Percentiles rank a stretch among this genome's conserved stretches.
These are phyloP conservation scores for Jaminaea rosea DNA, from an alignment of 1,284 basidiomycete species.

Conservation along the genomic window DNA sequence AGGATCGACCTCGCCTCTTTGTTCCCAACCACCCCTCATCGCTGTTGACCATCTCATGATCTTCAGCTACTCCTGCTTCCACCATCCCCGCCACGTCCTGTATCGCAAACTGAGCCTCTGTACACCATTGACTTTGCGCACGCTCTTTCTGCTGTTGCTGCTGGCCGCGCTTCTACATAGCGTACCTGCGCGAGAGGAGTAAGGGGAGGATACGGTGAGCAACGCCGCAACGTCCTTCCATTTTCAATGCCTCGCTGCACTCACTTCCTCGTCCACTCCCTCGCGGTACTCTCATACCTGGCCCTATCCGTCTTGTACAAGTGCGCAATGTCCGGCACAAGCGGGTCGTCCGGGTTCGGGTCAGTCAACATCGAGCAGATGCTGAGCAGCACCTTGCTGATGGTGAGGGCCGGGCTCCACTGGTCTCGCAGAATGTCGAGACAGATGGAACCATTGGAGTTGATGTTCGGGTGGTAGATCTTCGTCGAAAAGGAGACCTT, in stretches of 20 bases:
- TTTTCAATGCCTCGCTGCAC: too few species aligned
- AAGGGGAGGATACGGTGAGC: neutral
- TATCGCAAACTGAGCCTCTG: too few species aligned
- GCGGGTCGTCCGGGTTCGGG: constrained; percentile 47
- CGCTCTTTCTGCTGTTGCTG: too few species aligned
- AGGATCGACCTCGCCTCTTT: too few species aligned
- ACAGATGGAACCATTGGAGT: constrained; percentile 95
- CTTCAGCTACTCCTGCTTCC: too few species aligned
- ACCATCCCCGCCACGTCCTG: too few species aligned
- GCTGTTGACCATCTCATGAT: too few species aligned
- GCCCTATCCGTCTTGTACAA: constrained; percentile 42
- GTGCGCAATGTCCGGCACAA: constrained; percentile 46
- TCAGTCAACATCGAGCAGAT: constrained; percentile 47
- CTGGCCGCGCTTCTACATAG: too few species aligned
- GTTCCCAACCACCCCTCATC: too few species aligned
- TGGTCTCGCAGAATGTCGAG: constrained; percentile 90
- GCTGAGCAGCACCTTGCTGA: constrained; percentile 66
- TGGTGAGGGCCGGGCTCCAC: constrained; percentile 75
- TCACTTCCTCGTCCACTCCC: constrained; percentile 47
- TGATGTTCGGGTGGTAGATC: constrained; percentile 90
- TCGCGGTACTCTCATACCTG: constrained; percentile 45
- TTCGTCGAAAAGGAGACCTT: constrained; percentile 98
- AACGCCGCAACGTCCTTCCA: neutral
- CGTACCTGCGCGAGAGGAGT: too few species aligned
- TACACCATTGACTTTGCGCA: too few species aligned